A percentile compares a stretch with the other conserved stretches of the same genome.
These are phyloP conservation scores for Candida labiduridarum DNA, from an alignment of 1,139 yeast genomes.

Conservation along the genomic window DNA sequence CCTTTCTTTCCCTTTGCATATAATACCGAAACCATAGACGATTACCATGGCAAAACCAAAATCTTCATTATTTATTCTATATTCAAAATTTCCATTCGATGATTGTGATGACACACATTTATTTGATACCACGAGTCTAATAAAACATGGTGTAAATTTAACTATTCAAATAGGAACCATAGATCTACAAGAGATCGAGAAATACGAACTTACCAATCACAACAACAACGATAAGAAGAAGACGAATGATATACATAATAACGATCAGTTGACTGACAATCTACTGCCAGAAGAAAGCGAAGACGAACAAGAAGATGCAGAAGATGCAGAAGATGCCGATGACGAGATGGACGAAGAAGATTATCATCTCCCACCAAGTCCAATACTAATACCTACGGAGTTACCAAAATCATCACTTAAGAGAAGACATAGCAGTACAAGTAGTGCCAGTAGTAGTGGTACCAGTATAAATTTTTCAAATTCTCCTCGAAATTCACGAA, in stretches of 20 bases:
- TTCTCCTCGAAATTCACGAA: background rate
- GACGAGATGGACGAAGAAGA: constrained; percentile 8
- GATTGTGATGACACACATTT: constrained; percentile 15
- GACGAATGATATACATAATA: background rate
- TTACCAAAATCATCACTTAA: constrained; percentile 15
- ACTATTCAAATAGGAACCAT: constrained; percentile 13
- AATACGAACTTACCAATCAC: background rate
- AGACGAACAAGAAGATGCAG: constrained; percentile 3
- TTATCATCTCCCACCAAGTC: constrained; percentile 16
- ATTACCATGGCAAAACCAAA: background rate
- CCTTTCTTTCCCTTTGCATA: background rate
- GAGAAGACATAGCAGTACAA: constrained; percentile 6
- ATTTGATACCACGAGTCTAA: constrained; percentile 15
- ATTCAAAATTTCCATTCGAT: constrained; percentile 16
- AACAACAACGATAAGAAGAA: too few relatives aligned
- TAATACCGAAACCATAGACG: background rate
- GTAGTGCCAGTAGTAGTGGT: background rate
- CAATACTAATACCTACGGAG: constrained; percentile 13
- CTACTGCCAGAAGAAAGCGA: background rate
- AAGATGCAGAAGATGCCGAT: background rate
- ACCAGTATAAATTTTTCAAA: background rate
- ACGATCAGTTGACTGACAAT: constrained; percentile 2
- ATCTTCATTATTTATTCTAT: background rate
- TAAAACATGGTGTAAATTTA: constrained; percentile 16
- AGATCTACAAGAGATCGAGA: constrained; percentile 7